Base-by-base conservation (phyloP, 2,329 filamentous ascomycete species). In the Exophiala sp. region DNA sequence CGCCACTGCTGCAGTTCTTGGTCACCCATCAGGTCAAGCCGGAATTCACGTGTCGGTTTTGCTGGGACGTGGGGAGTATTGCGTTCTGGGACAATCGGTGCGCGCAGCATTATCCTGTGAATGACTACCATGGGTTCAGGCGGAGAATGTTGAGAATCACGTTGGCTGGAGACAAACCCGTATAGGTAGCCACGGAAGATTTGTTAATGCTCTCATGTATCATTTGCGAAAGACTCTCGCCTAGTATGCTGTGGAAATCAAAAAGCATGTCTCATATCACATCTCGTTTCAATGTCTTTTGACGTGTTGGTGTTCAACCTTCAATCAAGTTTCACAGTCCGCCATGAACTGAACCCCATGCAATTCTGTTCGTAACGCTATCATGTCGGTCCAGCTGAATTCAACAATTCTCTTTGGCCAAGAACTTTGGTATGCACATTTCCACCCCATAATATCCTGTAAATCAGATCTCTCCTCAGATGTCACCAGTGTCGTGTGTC, bases 1-100 rank as follows among this genome's bases (percentile, higher is more conserved):
- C 63, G 12, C 60, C 62, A 4, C 34, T 66, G 14, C 49, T 66
- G 38, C 57, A 59, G 20, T 64, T 61, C 39, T 47, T 66, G 45
- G 65, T 62, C 36, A 24, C 50, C n/a, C 58, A 61, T 21, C 60
- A 62, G 56, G 45, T 59, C n/a, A 55, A 54, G 34, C 60, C 60
- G 18, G 60, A 62, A 45, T 61, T 61, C 16, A 62, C 60, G 7
- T 62, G 60, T 5, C 66, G 77, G 2, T 78, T 75, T 70, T 78
- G 77, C 55, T 80, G 78, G 76, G 63, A 69, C 0, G 72, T 75
- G 5, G 76, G 76, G 0, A 74, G 72, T 29, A 72, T 78, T 4
- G 76, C 77, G 1, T 74, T 79, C 65, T 79, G 77, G 76, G 77
- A 80, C 50, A 79, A 79, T 57, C 62, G 73, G 66, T 70, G 58